Conservation (phyloP, 2,329 filamentous ascomycete genomes). For the Pestalotiopsis sp. region DNA sequence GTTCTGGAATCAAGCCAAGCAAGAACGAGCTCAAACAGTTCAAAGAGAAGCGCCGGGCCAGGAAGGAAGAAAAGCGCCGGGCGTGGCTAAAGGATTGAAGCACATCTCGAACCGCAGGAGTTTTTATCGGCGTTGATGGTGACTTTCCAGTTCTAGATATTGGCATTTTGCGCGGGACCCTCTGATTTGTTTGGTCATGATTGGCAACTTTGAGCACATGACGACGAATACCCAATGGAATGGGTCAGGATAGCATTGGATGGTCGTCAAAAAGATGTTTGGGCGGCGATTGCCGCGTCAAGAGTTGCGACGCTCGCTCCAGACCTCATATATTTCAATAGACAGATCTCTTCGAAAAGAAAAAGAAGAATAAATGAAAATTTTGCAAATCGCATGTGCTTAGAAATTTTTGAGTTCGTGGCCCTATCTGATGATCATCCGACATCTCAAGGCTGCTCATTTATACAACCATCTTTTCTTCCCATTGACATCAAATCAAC, state of each 20-base stretch:
- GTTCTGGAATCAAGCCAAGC: slow-evolving; percentile 79
- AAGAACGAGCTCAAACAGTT: slow-evolving; percentile 90
- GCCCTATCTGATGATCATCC: no score
- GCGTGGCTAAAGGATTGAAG: slow-evolving; percentile 83
- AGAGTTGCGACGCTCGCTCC: not conserved
- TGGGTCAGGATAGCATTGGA: not conserved
- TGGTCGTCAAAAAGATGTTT: not conserved
- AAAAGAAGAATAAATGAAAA: no score
- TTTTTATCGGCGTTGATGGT: not conserved
- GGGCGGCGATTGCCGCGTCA: not conserved
- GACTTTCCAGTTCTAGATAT: not conserved
- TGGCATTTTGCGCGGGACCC: not conserved
- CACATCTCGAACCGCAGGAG: not conserved
- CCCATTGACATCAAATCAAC: no score
- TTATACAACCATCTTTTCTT: no score
- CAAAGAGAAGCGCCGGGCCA: slow-evolving; percentile 85
- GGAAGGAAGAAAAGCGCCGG: slow-evolving; percentile 91
- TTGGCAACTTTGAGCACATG: not conserved
- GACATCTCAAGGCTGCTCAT: no score
- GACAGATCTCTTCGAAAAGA: no score
- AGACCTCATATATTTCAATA: not conserved
- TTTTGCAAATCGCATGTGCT: no score
- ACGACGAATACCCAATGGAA: not conserved
- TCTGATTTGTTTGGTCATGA: not conserved
- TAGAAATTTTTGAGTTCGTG: no score